These are phyloP conservation scores for Ajuga reptans DNA, from an alignment of 305 asterid species.

Conservation along the genomic window DNA sequence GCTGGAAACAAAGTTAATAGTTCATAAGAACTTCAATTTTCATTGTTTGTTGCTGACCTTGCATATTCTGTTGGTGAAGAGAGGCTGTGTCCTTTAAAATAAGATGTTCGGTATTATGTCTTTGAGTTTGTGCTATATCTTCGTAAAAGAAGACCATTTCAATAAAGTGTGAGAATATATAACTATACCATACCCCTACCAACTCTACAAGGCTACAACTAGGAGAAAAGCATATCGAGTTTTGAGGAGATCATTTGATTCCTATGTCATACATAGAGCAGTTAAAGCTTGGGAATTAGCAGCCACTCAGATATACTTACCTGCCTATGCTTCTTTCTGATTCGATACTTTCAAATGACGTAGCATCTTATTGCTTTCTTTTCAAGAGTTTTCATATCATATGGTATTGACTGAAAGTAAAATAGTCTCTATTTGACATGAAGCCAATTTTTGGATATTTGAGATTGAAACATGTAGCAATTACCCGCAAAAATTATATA, in stretches of 20 bases:
- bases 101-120: background rate
- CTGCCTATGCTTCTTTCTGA: background rate
- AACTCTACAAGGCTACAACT: background rate
- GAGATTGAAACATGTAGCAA: background rate
- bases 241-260: background rate
- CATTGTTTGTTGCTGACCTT: background rate
- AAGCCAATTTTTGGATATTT: background rate
- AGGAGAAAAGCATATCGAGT: background rate
- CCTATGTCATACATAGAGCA: background rate
- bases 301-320: background rate
- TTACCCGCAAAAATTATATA: background rate
- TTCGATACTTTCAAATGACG: background rate
- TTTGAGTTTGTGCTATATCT: background rate
- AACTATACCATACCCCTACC: background rate
- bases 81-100: slow-evolving; percentile 2
- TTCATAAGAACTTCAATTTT: slow-evolving; percentile 1
- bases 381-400: background rate
- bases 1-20: background rate
- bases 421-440: background rate
- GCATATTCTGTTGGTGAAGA: slow-evolving; percentile 4
- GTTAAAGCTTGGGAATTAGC: background rate
- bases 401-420: background rate
- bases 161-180: background rate
- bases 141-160: background rate
- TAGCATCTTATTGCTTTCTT: background rate